Evolutionary conservation across 202 grass and related monocot species (phyloP).

Genomic region (Zoysia matrella): DNA sequence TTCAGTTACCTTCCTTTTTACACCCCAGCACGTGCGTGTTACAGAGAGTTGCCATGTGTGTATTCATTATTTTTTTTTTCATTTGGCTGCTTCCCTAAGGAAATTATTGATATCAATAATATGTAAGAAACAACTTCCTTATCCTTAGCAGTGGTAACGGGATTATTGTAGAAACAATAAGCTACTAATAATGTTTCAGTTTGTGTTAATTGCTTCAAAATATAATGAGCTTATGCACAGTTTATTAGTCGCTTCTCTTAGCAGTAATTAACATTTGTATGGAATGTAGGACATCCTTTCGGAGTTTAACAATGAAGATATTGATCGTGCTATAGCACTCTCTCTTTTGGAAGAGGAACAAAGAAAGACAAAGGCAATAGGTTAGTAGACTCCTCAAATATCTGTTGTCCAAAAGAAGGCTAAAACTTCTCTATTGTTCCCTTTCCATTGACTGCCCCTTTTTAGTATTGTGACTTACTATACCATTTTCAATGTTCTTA

Average conservation of each 20-base stretch:
- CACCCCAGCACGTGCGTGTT: background rate
- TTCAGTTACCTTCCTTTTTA: slow-evolving; percentile 2
- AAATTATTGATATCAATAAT: background rate
- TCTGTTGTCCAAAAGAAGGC: slow-evolving; percentile 7
- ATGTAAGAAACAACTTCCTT: slow-evolving; percentile 3
- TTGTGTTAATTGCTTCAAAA: slow-evolving; percentile 18
- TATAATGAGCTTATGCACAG: background rate
- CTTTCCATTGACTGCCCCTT: background rate
- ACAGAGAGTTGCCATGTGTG: background rate
- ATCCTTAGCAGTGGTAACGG: background rate
- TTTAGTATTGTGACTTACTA: background rate
- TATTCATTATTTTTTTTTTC: slow-evolving; percentile 9
- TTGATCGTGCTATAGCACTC: slow-evolving; percentile 91
- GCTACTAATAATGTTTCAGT: background rate
- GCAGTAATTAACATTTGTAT: slow-evolving; percentile 35
- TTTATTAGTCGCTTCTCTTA: slow-evolving; percentile 4
- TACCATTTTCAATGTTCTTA: no score
- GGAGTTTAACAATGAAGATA: slow-evolving; percentile 83
- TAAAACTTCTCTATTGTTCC: background rate
- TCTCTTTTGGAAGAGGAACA: slow-evolving; percentile 84
- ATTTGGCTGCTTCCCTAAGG: background rate
- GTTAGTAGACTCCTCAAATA: slow-evolving; percentile 45
- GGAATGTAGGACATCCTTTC: slow-evolving; percentile 59
- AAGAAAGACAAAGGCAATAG: slow-evolving; percentile 59
- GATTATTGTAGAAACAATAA: background rate